phyloP scores from a whole-genome alignment of 2,329 filamentous ascomycete species.

The Arthrobotrys conoides region DNA sequence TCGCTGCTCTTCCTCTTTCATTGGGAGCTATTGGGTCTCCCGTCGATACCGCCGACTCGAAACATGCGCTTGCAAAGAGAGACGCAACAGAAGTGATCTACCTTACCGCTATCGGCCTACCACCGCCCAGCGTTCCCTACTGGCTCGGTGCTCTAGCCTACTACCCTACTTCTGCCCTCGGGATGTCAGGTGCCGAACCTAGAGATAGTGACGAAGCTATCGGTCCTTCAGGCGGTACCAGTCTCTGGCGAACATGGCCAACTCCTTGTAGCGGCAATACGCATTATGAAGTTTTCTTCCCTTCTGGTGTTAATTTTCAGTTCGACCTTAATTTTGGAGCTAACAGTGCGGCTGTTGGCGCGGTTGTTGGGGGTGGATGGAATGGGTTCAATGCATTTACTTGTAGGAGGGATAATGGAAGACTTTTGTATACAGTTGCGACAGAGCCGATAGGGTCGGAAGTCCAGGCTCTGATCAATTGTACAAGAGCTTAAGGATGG shows the following conservation, averaged over 20 bases:
- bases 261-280: slow-evolving; percentile 45
- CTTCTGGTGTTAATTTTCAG: slow-evolving; percentile 32
- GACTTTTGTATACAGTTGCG: background rate
- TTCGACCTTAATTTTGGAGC: slow-evolving; percentile 43
- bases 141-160: slow-evolving; percentile 43
- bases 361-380: slow-evolving; percentile 51
- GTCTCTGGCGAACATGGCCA: slow-evolving; percentile 41
- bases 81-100: slow-evolving; percentile 59
- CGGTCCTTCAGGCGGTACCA: slow-evolving; percentile 24
- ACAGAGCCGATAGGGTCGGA: background rate
- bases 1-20: slow-evolving; percentile 32
- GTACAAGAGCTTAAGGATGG: slow-evolving; percentile 14
- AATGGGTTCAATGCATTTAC: slow-evolving; percentile 48
- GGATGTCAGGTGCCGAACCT: slow-evolving; percentile 5
- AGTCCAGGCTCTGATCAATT: slow-evolving; percentile 33
- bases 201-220: slow-evolving; percentile 33
- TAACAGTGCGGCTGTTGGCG: slow-evolving; percentile 7
- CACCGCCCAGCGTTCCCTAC: slow-evolving; percentile 6
- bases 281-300: slow-evolving; percentile 50
- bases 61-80: slow-evolving; percentile 17
- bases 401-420: slow-evolving; percentile 32
- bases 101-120: slow-evolving; percentile 16
- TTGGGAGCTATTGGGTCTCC: background rate
- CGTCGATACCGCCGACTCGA: background rate
- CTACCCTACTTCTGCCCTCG: slow-evolving; percentile 31